These are phyloP conservation scores for Prillingera fragicola DNA, from an alignment of 1,284 basidiomycete genomes.

Conservation along the genomic window DNA sequence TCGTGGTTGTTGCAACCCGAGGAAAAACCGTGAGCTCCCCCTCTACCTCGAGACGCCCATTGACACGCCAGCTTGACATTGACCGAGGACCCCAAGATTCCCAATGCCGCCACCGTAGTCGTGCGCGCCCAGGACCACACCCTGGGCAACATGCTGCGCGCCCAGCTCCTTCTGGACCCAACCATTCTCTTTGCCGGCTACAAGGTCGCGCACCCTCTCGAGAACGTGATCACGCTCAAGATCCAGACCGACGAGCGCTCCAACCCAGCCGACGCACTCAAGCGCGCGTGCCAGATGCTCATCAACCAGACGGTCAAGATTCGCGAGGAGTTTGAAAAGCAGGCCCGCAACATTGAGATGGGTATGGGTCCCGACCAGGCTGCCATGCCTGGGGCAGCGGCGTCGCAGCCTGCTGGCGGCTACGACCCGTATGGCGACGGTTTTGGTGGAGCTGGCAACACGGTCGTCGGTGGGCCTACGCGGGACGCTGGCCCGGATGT, in stretches of 20 bases:
- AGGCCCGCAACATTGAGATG: slow-evolving; percentile 51
- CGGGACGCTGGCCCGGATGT: slow-evolving; percentile 26
- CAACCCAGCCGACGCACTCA: slow-evolving; percentile 77
- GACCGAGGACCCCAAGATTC: slow-evolving; percentile 92
- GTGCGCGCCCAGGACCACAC: slow-evolving; percentile 97
- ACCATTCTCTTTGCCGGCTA: slow-evolving; percentile 92
- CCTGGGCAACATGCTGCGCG: slow-evolving; percentile 87
- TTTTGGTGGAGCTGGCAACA: slow-evolving; percentile 17
- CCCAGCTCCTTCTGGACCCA: slow-evolving; percentile 78
- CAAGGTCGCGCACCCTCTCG: slow-evolving; percentile 93
- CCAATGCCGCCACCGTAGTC: slow-evolving; percentile 90
- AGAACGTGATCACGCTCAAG: slow-evolving; percentile 88
- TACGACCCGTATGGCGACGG: slow-evolving; percentile 46
- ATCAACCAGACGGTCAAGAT: slow-evolving; percentile 63
- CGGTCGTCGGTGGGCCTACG: slow-evolving; percentile 12
- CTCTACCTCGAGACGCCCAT: background rate
- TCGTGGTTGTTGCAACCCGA: slow-evolving; percentile 73
- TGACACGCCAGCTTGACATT: slow-evolving; percentile 67
- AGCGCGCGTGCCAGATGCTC: slow-evolving; percentile 75
- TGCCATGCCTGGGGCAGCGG: slow-evolving; percentile 11
- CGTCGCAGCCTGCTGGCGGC: slow-evolving; percentile 10
- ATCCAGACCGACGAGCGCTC: slow-evolving; percentile 87
- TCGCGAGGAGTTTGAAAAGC: slow-evolving; percentile 50
- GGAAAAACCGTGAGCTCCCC: slow-evolving; percentile 82
- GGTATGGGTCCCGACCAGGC: slow-evolving; percentile 43